Conservation (phyloP, 1,284 basidiomycete species). For the Pascua guehoae region DNA sequence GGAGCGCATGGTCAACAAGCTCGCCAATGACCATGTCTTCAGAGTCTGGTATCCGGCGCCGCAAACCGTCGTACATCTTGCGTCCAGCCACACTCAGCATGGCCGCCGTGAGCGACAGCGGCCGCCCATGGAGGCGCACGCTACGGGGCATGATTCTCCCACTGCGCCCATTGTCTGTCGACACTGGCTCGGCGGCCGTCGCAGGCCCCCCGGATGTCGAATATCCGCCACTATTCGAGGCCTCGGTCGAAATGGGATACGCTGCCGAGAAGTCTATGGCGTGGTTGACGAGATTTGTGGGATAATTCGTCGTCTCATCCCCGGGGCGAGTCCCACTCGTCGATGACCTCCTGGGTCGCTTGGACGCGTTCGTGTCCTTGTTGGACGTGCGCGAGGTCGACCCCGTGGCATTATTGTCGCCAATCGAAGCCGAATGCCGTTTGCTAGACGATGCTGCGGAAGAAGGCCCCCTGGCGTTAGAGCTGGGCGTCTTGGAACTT, state of each 20-base stretch:
- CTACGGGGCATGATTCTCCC: slow-evolving; percentile 8
- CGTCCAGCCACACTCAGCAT: slow-evolving; percentile 39
- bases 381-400: too few relatives aligned
- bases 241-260: not conserved
- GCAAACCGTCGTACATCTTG: slow-evolving; percentile 16
- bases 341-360: not conserved
- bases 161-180: not conserved
- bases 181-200: not conserved
- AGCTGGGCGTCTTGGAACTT: not conserved
- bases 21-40: slow-evolving; percentile 30
- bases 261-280: slow-evolving; percentile 24
- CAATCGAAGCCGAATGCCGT: not conserved
- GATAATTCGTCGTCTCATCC: not conserved
- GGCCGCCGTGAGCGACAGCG: slow-evolving; percentile 32
- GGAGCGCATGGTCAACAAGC: slow-evolving; percentile 23
- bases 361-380: too few relatives aligned
- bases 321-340: not conserved
- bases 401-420: too few relatives aligned
- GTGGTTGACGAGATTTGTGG: slow-evolving; percentile 24
- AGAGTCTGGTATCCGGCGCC: slow-evolving; percentile 12
- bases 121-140: slow-evolving; percentile 38
- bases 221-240: not conserved
- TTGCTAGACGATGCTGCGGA: not conserved
- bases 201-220: not conserved
- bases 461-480: not conserved